phyloP scores from a whole-genome alignment of 2,329 filamentous ascomycete genomes.

The Aureobasidium lini region DNA sequence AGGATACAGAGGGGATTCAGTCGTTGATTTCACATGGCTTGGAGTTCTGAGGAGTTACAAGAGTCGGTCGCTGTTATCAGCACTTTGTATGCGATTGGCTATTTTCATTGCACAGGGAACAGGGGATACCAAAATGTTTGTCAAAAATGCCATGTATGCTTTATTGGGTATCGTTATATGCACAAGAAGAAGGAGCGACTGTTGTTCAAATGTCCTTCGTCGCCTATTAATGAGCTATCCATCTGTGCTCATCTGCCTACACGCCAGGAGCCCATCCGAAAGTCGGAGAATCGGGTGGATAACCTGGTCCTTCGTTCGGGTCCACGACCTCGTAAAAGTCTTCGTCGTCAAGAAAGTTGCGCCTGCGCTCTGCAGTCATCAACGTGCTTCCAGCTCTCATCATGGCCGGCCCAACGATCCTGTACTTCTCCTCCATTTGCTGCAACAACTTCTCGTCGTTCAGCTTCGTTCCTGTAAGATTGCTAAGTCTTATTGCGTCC shows the following conservation, averaged over 20 bases:
- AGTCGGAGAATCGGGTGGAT: not conserved
- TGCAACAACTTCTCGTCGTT: constrained; percentile 36
- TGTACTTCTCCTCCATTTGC: constrained; percentile 44
- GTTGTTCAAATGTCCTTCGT: no score
- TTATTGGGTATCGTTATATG: no score
- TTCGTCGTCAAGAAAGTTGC: constrained; percentile 45
- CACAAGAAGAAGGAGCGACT: not conserved
- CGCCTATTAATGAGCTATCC: not conserved
- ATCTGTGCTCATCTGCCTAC: not conserved
- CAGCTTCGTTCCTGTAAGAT: constrained; percentile 23
- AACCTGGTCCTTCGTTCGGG: not conserved
- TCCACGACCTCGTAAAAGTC: constrained; percentile 26
- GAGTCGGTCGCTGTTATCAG: not conserved
- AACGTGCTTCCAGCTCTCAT: constrained; percentile 47
- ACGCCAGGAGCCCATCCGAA: not conserved
- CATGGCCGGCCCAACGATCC: constrained; percentile 45
- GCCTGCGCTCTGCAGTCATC: constrained; percentile 44
- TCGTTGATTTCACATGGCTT: not conserved
- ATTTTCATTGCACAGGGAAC: not conserved
- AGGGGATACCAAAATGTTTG: constrained; percentile 2
- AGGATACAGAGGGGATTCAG: no score
- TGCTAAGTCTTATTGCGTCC: constrained; percentile 22
- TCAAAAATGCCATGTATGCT: no score
- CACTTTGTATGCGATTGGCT: no score
- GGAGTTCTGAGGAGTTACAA: not conserved